Evolutionary conservation across 1,139 yeast genomes (phyloP), one percentile per base, ranked within the genome.

Genomic region (Debaryomyces nepalensis): DNA sequence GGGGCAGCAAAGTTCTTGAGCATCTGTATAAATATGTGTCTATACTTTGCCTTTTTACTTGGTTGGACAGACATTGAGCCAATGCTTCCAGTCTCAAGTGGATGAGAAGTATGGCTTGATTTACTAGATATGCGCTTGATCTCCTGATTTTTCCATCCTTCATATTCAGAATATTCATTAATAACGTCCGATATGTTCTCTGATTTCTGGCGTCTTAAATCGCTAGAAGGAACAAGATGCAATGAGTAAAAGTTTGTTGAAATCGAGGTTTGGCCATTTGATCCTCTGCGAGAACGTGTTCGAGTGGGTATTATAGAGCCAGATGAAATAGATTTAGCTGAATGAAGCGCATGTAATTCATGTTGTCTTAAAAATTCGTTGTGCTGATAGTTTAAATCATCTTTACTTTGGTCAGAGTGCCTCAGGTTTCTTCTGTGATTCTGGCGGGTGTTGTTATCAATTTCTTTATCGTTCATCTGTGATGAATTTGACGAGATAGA

Each of bases 1-100:
- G 95, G 95, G 11, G 95, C 75, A 32, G 73, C 55, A 48, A 90
- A 76, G 62, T 88, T 89, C 54, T 75, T 76, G 2, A 73, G 48
- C 22, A 61, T 45, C 30, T 51, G 43, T 14, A 42, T 31, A 6
- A 53, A 29, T 43, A 52, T 45, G n/a, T 41, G 33, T 15, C 47
- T 49, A 40, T 22, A 43, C 26, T 32, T 41, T n/a, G 33, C 34
- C 33, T 33, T 38, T 26, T 31, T 29, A 2, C 41, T 14, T n/a
- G 11, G 26, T 10, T 16, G 14, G 9, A 20, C 36, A 16, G 15
- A 14, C 6, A 21, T 29, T 16, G 45, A 33, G 12, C 44, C 50
- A 4, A 26, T 29, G 6, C 37, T 18, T 6, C 10, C 23, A 5
- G 23, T 26, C 1, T 38, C 33, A 11, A 40, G 45, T 3, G 45